Percentiles rank a stretch among this genome's conserved stretches.
Evolutionary conservation across 352 stramenopile genomes (phyloP).

Genomic region (Globisporangium irregulare): DNA sequence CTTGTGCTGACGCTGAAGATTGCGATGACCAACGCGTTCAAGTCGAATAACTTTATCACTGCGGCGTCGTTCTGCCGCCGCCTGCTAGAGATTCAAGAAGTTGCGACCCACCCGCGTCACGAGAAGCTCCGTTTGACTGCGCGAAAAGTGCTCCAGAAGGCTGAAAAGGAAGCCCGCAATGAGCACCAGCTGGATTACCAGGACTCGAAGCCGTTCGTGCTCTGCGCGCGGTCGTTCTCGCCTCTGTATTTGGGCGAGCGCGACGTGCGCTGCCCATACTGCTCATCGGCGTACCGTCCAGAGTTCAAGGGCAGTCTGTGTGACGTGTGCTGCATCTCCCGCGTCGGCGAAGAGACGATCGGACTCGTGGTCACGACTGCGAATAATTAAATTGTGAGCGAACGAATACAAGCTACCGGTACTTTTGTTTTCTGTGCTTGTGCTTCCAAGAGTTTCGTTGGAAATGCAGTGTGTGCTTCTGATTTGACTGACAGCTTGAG

Average conservation of each 20-base stretch:
- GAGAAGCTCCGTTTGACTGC: conserved; percentile 95
- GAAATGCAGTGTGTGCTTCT: not conserved
- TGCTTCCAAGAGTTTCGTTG: not conserved
- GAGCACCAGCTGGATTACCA: conserved; percentile 98
- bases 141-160: conserved; percentile 97
- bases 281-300: conserved; percentile 87
- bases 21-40: conserved; percentile 99
- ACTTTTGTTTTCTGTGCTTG: not conserved
- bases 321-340: conserved; percentile 91
- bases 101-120: conserved; percentile 83
- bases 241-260: conserved; percentile 93
- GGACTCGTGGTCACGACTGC: conserved; percentile 89
- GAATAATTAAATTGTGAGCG: conserved; percentile 10
- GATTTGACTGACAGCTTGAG: not conserved
- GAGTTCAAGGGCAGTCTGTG: conserved; percentile 90
- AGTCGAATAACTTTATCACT: conserved; percentile 99
- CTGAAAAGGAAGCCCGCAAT: conserved; percentile 98
- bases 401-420: not conserved
- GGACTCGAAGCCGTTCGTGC: conserved; percentile 94
- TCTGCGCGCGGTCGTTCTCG: conserved; percentile 93
- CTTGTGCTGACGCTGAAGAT: conserved; percentile 98
- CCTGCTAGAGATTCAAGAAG: conserved; percentile 97
- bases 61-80: conserved; percentile 97
- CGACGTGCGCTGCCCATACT: conserved; percentile 96
- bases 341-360: conserved; percentile 94